Conservation (phyloP, 2,329 filamentous ascomycete species). For the Lecanicillium sp. region DNA sequence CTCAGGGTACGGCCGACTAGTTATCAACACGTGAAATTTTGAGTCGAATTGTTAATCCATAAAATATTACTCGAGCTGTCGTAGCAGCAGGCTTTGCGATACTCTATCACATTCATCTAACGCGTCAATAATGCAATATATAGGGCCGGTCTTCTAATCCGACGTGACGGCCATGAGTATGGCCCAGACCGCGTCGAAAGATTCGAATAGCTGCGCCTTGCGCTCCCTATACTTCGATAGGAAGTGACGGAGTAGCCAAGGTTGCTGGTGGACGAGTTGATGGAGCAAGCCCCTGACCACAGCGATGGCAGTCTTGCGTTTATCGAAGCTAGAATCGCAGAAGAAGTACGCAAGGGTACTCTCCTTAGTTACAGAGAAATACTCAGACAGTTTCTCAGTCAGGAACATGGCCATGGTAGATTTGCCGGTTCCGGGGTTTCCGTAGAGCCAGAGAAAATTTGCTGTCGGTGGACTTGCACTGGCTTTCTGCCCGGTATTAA, state of each 20-base stretch:
- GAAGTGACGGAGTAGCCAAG: constrained; percentile 11
- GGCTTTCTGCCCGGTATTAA: constrained; percentile 1
- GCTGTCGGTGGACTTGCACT: neutral
- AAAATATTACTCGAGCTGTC: constrained; percentile 11
- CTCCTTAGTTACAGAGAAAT: constrained; percentile 4
- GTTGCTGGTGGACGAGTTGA: constrained; percentile 14
- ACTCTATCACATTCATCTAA: constrained; percentile 15
- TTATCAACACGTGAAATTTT: constrained; percentile 12
- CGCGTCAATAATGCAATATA: constrained; percentile 16
- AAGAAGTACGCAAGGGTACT: constrained; percentile 17
- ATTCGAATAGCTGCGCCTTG: constrained; percentile 10
- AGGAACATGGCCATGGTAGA: constrained; percentile 16
- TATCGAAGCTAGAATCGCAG: constrained; percentile 15
- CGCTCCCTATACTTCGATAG: constrained; percentile 14
- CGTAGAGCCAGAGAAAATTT: constrained; percentile 13
- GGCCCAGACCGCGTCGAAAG: constrained; percentile 15
- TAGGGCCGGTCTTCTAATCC: constrained; percentile 11
- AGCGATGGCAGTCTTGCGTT: constrained; percentile 14
- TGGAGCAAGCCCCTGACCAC: constrained; percentile 16
- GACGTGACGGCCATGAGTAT: constrained; percentile 11
- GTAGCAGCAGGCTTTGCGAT: constrained; percentile 10
- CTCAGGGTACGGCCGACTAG: constrained; percentile 13
- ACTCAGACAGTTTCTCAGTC: constrained; percentile 11
- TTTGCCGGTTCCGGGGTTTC: constrained; percentile 16
- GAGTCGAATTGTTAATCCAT: neutral